Base-by-base conservation (phyloP, 352 stramenopile genomes). In the Lagenidium giganteum region DNA sequence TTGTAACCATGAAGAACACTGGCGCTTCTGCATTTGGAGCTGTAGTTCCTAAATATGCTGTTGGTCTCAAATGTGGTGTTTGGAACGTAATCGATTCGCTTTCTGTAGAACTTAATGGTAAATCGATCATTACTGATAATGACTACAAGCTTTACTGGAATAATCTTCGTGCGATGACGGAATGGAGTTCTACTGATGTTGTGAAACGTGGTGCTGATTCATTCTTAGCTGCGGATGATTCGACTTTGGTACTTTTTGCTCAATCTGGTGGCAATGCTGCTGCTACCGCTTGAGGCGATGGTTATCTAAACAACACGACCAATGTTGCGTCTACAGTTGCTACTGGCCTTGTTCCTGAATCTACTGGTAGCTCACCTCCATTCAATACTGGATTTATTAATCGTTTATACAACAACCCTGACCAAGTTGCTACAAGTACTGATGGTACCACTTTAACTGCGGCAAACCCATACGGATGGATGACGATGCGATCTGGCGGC, bases 81-180 rank as follows among this genome's bases (percentile, higher is more conserved):
- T 62, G 53, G 53, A 62, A 62, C 27, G 37, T 62, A 17, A 46
- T 62, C 22, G 28, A 32, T 51, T 45, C 50, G 25, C 18, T 62
- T 7, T 21, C 36, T 39, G 46, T 52, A 13, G 46, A 51, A 30
- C 18, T 62, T 5, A 47, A 62, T 29, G 53, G 53, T 41, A 46
- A 57, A 18, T 18, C 42, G 16, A 33, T 62, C 18, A 11, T 62
- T 16, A 62, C 46, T 13, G 37, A 48, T 21, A 34, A 44, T 9
- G 46, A 62, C 21, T 62, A 53, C 24, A 62, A 62, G 24, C 32
- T 46, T 6, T 53, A 46, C 24, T 62, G 53, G 53, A 57, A 57
- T 27, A 62, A 62, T 22, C 21, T 62, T 24, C 53, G 53, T 27
- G 46, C 40, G 16, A 23, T 36, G 34, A 57, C 53, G 2, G 53